Evolutionary conservation across 768 basidiomycete genomes (phyloP).

Genomic region (Pleurotus ostreatus): DNA sequence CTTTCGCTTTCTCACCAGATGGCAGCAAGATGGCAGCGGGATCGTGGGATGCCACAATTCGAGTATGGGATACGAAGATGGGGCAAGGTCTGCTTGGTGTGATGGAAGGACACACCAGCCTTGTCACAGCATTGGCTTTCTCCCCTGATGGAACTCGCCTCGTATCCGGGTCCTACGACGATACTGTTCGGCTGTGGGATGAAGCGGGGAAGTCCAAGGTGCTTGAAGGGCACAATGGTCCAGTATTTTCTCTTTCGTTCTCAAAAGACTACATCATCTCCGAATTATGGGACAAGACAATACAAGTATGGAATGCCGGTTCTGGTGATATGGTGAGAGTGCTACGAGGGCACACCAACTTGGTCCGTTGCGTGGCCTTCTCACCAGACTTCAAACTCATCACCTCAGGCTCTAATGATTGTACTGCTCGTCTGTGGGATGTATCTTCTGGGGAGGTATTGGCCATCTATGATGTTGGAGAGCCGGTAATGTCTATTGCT

Average conservation of each 20-base stretch:
- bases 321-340: neutral
- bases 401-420: too few relatives aligned
- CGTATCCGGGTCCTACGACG: neutral
- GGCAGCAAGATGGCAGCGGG: neutral
- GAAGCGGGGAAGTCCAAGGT: too few relatives aligned
- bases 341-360: too few relatives aligned
- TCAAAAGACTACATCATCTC: too few relatives aligned
- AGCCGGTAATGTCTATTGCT: conserved; percentile 1
- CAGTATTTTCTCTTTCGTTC: too few relatives aligned
- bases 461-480: too few relatives aligned
- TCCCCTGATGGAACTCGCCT: neutral
- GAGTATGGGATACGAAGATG: neutral
- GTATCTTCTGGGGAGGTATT: too few relatives aligned
- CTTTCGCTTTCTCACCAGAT: neutral
- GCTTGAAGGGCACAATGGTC: too few relatives aligned
- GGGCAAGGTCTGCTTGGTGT: neutral
- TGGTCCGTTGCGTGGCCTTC: neutral
- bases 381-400: conserved; percentile 6
- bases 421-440: too few relatives aligned
- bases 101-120: neutral
- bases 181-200: too few relatives aligned
- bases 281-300: neutral
- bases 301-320: neutral
- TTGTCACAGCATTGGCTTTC: neutral
- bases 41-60: neutral